Percentiles rank a stretch among this genome's conserved stretches.
phyloP scores from a whole-genome alignment of 164 flowering plant species.

The Aristolochia fimbriata region DNA sequence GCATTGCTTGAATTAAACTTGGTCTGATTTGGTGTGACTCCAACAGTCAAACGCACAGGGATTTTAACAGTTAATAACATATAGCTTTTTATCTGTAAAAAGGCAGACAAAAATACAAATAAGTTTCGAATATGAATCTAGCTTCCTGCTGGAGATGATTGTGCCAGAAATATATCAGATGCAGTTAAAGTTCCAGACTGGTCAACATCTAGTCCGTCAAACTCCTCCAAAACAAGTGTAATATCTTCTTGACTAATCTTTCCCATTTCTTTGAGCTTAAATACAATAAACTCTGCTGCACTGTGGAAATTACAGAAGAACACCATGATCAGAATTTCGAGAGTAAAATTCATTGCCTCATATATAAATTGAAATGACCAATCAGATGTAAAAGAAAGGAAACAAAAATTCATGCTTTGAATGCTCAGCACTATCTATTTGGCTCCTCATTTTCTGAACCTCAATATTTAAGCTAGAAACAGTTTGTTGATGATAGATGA shows the following conservation, averaged over 20 bases:
- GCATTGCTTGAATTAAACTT: no score
- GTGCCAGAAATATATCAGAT: constrained; percentile 43
- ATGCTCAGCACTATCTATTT: no score
- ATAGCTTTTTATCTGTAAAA: no score
- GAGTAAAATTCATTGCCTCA: neutral
- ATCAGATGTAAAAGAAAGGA: neutral
- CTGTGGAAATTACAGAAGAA: constrained; percentile 22
- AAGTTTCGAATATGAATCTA: neutral
- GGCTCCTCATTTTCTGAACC: no score
- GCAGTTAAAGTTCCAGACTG: constrained; percentile 61
- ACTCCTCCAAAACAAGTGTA: constrained; percentile 43
- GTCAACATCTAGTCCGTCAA: constrained; percentile 60
- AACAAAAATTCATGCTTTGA: no score
- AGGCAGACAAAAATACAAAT: no score
- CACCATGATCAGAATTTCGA: neutral
- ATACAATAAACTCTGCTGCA: constrained; percentile 61
- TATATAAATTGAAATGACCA: neutral
- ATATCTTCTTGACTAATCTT: constrained; percentile 67
- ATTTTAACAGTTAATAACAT: no score
- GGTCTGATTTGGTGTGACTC: no score
- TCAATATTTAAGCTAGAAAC: no score
- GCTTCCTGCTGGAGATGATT: constrained; percentile 14
- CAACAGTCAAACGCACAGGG: no score
- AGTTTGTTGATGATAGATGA: no score
- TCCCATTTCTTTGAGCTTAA: constrained; percentile 78